Conservation (phyloP, 345 rosid genomes). For the Iberis pinnata region DNA sequence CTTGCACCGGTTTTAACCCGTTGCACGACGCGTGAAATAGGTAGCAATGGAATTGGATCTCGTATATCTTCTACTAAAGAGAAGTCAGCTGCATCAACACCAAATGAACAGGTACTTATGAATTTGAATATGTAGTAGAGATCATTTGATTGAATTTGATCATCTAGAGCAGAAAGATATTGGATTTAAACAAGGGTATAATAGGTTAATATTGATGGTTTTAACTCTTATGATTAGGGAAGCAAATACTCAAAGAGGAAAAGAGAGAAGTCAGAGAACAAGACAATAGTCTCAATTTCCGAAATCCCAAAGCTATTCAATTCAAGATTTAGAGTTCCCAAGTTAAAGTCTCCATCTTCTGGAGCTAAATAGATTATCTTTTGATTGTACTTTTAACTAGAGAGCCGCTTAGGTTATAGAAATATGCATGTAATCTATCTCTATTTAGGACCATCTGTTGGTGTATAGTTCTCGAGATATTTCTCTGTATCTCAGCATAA, state of each 20-base stretch:
- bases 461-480: too few species aligned
- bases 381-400: neutral
- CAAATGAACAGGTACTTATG: conserved; percentile 45
- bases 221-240: conserved; percentile 35
- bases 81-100: conserved; percentile 23
- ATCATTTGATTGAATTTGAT: too few species aligned
- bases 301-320: conserved; percentile 66
- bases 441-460: too few species aligned
- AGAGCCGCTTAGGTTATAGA: too few species aligned
- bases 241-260: conserved; percentile 56
- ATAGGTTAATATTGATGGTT: neutral
- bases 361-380: conserved; percentile 17
- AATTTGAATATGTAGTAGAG: neutral
- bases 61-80: conserved; percentile 34
- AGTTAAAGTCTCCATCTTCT: conserved; percentile 50
- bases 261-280: conserved; percentile 36
- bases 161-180: too few species aligned
- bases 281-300: conserved; percentile 13
- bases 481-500: too few species aligned
- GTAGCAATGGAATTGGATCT: conserved; percentile 26
- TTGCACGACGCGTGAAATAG: conserved; percentile 27
- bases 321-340: conserved; percentile 66
- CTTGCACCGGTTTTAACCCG: conserved; percentile 41
- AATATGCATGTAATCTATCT: too few species aligned
- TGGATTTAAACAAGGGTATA: too few species aligned